Evolutionary conservation across 805 yeast species (phyloP).

Genomic region (Ogataea kodamae): DNA sequence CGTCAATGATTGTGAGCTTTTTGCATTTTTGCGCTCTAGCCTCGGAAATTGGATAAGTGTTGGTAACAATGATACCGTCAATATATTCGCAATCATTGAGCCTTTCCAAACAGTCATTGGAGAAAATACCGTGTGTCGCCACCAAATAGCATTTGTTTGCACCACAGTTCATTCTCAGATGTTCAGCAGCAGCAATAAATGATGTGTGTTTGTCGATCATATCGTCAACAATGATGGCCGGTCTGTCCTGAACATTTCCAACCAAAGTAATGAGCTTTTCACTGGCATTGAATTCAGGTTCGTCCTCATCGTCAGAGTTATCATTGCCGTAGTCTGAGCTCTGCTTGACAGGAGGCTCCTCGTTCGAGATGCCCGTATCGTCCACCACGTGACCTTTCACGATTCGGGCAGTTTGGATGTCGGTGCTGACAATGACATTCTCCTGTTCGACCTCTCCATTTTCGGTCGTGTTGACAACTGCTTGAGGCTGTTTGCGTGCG

Average conservation of each 20-base stretch:
- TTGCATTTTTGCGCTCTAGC: slow-evolving; percentile 53
- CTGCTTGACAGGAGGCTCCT: slow-evolving; percentile 20
- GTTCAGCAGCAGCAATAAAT: slow-evolving; percentile 97
- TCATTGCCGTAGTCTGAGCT: slow-evolving; percentile 57
- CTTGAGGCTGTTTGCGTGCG: slow-evolving; percentile 37
- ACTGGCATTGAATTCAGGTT: slow-evolving; percentile 52
- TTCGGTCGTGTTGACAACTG: slow-evolving; percentile 31
- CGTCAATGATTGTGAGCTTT: slow-evolving; percentile 85
- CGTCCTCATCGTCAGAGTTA: slow-evolving; percentile 88
- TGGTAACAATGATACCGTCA: slow-evolving; percentile 91
- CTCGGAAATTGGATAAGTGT: slow-evolving; percentile 85
- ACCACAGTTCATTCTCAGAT: slow-evolving; percentile 91
- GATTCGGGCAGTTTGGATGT: slow-evolving; percentile 92
- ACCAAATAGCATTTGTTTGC: slow-evolving; percentile 86
- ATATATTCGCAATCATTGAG: slow-evolving; percentile 77
- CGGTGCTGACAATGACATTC: slow-evolving; percentile 66
- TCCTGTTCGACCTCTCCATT: slow-evolving; percentile 57
- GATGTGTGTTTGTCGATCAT: slow-evolving; percentile 95
- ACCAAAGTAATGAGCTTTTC: slow-evolving; percentile 94
- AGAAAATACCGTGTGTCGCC: slow-evolving; percentile 95
- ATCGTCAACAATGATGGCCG: slow-evolving; percentile 93
- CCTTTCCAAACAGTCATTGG: slow-evolving; percentile 79
- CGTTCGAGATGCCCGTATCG: slow-evolving; percentile 43
- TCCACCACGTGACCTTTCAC: slow-evolving; percentile 96
- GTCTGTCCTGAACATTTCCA: slow-evolving; percentile 89